Percentiles rank a stretch among this genome's conserved stretches.
Conservation (phyloP, 2,329 filamentous ascomycete genomes). For the Furcasterigmium sp. region DNA sequence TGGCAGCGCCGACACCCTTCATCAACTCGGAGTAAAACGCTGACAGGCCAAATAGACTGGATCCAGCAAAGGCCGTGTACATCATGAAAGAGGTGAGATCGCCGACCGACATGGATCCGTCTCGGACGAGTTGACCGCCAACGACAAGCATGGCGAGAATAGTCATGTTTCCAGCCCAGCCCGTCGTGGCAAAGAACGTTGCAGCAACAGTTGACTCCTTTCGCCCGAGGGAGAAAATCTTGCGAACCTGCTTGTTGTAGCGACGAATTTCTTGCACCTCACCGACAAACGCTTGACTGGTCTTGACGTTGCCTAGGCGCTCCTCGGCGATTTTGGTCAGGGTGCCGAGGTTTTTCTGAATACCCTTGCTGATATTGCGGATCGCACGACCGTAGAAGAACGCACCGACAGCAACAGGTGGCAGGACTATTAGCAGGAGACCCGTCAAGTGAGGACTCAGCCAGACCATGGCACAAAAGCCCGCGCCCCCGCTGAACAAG, state of each 20-base stretch:
- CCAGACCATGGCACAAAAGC: conserved; percentile 92
- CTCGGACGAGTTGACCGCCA: conserved; percentile 84
- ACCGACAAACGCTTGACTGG: conserved; percentile 91
- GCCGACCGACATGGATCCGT: conserved; percentile 80
- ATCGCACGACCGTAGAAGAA: conserved; percentile 90
- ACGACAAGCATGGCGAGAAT: conserved; percentile 86
- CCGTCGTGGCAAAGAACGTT: conserved; percentile 81
- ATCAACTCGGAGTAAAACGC: conserved; percentile 98
- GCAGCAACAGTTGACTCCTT: conserved; percentile 84
- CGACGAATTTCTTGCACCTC: conserved; percentile 85
- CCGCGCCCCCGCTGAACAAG: conserved; percentile 82
- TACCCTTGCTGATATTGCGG: conserved; percentile 82
- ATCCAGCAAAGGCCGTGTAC: conserved; percentile 86
- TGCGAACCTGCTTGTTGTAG: conserved; percentile 88
- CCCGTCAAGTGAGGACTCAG: conserved; percentile 87
- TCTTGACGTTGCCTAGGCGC: conserved; percentile 92
- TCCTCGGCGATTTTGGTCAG: conserved; percentile 98
- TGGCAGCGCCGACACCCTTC: conserved; percentile 98
- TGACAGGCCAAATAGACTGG: conserved; percentile 87
- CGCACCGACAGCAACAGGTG: conserved; percentile 83
- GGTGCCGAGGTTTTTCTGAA: conserved; percentile 88
- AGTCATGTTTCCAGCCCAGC: conserved; percentile 94
- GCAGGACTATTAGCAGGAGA: conserved; percentile 80
- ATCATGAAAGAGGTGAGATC: conserved; percentile 96
- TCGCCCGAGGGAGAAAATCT: conserved; percentile 85